Base-by-base conservation (phyloP, 352 stramenopile species). In the Aphanomyces stellatus region DNA sequence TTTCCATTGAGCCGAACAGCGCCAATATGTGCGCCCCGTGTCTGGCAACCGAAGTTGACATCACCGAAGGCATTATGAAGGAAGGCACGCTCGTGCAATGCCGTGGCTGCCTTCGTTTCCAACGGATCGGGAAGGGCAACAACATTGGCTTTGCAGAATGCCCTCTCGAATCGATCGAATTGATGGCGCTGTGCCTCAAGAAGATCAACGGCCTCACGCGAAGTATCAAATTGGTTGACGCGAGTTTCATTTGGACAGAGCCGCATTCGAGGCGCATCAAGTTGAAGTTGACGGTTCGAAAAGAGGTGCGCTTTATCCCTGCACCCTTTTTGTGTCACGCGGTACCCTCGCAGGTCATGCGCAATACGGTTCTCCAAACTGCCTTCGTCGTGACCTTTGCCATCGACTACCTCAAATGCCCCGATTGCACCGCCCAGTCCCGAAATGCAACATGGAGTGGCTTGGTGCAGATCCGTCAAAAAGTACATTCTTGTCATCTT, bases 161-260 rank as follows among this genome's bases (percentile, higher is more conserved):
- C 62, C 77, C 81, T 22, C 87, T 78, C 75, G 84, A 92, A 66
- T 90, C 81, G 8, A 74, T 72, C 11, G 84, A 92, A 66, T 74
- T 92, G 51, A 81, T 92, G 74, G 80, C 81, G 68, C 74, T 92
- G 35, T 90, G 81, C 53, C 76, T 92, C 33, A 90, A 90, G 78
- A 85, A 74, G 70, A 68, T 92, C 40, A 69, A 77, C 4, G 78
- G 78, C 0, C 76, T 92, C 19, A 67, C 57, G 49, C 88, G 88
- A 66, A 27, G 35, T 31, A 79, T 72, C 53, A 91, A 92, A 61
- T 74, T 93, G 33, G 71, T 89, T 13, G 85, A 93, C 72, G 85
- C 85, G 7, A 74, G 71, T 8, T 91, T 90, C 62, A 79, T 93
- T 57, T 93, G 85, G 85, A 93, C 85, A 2, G 85, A 93, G 67